Evolutionary conservation across 140 eudicot genomes (phyloP).

Genomic region (Anethum foeniculum): DNA sequence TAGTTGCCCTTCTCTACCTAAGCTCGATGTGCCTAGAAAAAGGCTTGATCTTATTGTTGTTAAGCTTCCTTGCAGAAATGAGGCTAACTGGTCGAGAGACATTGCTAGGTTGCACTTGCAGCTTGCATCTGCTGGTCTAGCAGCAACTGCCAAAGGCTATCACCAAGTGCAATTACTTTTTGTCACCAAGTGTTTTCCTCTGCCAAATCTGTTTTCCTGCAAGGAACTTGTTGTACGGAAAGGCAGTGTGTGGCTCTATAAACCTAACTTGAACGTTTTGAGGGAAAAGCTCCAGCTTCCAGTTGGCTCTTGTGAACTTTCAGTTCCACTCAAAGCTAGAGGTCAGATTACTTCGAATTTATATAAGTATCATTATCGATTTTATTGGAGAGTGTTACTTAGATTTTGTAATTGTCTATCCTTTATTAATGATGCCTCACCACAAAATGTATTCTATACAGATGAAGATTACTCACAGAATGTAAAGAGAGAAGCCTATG

Average conservation of each 20-base stretch:
- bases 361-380: not conserved
- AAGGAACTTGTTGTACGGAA: conserved; percentile 60
- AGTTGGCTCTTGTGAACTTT: conserved; percentile 89
- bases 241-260: conserved; percentile 66
- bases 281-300: conserved; percentile 68
- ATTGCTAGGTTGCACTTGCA: conserved; percentile 87
- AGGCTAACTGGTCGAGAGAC: conserved; percentile 81
- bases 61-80: conserved; percentile 68
- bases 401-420: not conserved
- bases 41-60: conserved; percentile 52
- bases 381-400: not conserved
- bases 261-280: conserved; percentile 53
- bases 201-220: conserved; percentile 75
- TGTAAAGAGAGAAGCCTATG: conserved; percentile 69
- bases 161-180: conserved; percentile 53
- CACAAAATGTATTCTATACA: conserved; percentile 7
- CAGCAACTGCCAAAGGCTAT: conserved; percentile 42
- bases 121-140: conserved; percentile 57
- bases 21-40: conserved; percentile 34
- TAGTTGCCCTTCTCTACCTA: conserved; percentile 60
- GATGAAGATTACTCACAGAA: conserved; percentile 41
- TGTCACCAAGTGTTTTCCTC: conserved; percentile 59
- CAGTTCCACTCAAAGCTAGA: conserved; percentile 61
- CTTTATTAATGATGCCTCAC: not conserved
- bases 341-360: conserved; percentile 29